Evolutionary conservation across 305 asterid species (phyloP), one percentile per base, ranked within the genome.

Genomic region (Andrographis paniculata): DNA sequence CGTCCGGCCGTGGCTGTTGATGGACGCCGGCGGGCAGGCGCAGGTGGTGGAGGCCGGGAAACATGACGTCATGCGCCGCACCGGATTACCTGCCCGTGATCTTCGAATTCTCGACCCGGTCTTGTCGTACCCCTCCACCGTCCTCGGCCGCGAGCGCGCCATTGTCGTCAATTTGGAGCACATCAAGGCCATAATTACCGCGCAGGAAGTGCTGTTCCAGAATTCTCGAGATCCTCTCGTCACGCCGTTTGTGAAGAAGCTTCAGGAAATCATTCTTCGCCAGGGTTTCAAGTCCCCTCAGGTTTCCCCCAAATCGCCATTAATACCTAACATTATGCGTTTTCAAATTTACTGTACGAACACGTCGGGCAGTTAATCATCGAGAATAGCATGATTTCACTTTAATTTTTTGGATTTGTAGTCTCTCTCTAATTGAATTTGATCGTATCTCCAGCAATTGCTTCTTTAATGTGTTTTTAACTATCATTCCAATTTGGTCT

Each of bases 41-140:
- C 73, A 85, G 58, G 71, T 79, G 40, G 76, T 79, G 49, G 97
- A 82, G 73, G 83, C 63, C 19, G 97, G 87, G 0, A 88, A 88
- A 46, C 87, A 84, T 45, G 77, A 77, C 21, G 84, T 88, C 68
- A 85, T 84, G 93, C 66, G 82, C 44, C 68, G 89, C 20, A 81
- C 95, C 10, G 97, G 94, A 1, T 82, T 88, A 12, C 95, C 97
- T 33, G 95, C 93, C 44, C 89, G 95, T 22, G 97, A 88, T 69
- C 87, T 88, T 19, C 79, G 97, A 1, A 77, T 88, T 24, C 69
- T 88, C 8, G 95, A 88, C 59, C 95, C 97, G 0, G 58, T 69
- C 1, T 58, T 82, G 48, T 82, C 93, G 0, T 85, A 84, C 35
- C 95, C 94, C 0, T 79, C 95, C 5, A 79, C 83, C 4, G 70